Conservation (phyloP, 495 filamentous ascomycete species). For the Staphylotrichum tortipilum region DNA sequence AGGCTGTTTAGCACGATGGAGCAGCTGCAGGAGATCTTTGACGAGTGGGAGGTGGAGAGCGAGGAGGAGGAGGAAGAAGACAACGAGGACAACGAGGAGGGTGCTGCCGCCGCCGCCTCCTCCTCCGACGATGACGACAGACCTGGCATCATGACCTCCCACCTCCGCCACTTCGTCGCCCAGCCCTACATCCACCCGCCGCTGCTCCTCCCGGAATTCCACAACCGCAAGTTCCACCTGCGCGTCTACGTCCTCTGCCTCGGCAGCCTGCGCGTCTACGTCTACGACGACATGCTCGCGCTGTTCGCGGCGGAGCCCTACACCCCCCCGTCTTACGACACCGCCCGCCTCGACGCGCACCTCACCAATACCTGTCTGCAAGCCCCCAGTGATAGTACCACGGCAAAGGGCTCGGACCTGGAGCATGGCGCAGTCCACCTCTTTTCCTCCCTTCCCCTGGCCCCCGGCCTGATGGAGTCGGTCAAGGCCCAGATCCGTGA, state of each 20-base stretch:
- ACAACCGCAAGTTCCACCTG: conserved; percentile 87
- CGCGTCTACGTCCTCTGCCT: conserved; percentile 78
- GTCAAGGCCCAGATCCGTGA: conserved; percentile 66
- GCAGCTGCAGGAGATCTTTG: conserved; percentile 75
- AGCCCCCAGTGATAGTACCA: conserved; percentile 19
- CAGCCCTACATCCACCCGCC: conserved; percentile 94
- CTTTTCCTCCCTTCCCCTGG: conserved; percentile 58
- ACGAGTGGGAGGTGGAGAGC: conserved; percentile 70
- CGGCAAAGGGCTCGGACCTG: conserved; percentile 9
- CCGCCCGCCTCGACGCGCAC: conserved; percentile 54
- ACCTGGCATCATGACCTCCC: conserved; percentile 70
- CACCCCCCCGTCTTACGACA: conserved; percentile 29
- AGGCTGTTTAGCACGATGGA: conserved; percentile 75
- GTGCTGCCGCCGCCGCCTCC: conserved; percentile 1
- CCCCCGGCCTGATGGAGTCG: conserved; percentile 18
- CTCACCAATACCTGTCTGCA: conserved; percentile 98
- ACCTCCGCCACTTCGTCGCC: conserved; percentile 90
- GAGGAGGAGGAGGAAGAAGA: conserved; percentile 48
- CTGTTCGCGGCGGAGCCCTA: conserved; percentile 77
- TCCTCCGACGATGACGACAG: conserved; percentile 10
- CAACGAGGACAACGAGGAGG: conserved; percentile 19
- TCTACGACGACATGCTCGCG: conserved; percentile 84
- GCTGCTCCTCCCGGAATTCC: conserved; percentile 55
- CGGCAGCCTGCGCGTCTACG: conserved; percentile 70
- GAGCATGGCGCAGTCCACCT: too few species aligned